Conservation (phyloP, 495 filamentous ascomycete species). For the Hypoxylon fragiforme region DNA sequence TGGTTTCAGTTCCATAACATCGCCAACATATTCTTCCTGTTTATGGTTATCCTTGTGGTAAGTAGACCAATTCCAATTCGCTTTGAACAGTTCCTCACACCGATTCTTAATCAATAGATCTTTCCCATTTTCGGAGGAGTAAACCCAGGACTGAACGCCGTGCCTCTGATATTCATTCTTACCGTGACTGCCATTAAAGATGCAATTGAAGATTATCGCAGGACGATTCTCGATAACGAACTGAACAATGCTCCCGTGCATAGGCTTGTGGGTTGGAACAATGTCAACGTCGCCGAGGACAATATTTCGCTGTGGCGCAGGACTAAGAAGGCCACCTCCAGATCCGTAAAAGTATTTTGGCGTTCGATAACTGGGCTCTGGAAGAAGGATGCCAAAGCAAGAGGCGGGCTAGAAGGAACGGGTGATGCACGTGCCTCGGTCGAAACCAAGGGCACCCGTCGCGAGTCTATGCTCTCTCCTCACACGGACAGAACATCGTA, state of each 20-base stretch:
- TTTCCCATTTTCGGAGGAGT: slow-evolving; percentile 93
- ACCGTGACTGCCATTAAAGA: slow-evolving; percentile 90
- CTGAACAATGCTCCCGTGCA: slow-evolving; percentile 97
- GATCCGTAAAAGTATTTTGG: slow-evolving; percentile 62
- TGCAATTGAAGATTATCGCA: slow-evolving; percentile 95
- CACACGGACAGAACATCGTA: slow-evolving; percentile 63
- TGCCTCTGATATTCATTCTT: slow-evolving; percentile 95
- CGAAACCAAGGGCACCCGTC: slow-evolving; percentile 60
- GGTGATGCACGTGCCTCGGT: slow-evolving; percentile 63
- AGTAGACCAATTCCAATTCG: slow-evolving; percentile 40
- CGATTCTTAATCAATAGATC: slow-evolving; percentile 60
- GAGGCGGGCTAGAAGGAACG: slow-evolving; percentile 12
- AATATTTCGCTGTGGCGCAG: slow-evolving; percentile 83
- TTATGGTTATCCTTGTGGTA: slow-evolving; percentile 92
- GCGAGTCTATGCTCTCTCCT: slow-evolving; percentile 61
- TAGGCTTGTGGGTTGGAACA: slow-evolving; percentile 82
- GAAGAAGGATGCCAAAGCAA: slow-evolving; percentile 47
- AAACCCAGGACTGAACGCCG: slow-evolving; percentile 86
- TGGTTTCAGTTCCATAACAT: slow-evolving; percentile 99
- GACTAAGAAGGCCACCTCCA: slow-evolving; percentile 86
- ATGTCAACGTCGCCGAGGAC: slow-evolving; percentile 91
- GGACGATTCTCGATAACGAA: slow-evolving; percentile 89
- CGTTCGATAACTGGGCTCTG: slow-evolving; percentile 42
- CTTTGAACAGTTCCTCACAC: slow-evolving; percentile 6
- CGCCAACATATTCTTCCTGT: slow-evolving; percentile 97